Evolutionary conservation across 2,329 filamentous ascomycete species (phyloP).

Genomic region (Ophiostoma novo-ulmi): DNA sequence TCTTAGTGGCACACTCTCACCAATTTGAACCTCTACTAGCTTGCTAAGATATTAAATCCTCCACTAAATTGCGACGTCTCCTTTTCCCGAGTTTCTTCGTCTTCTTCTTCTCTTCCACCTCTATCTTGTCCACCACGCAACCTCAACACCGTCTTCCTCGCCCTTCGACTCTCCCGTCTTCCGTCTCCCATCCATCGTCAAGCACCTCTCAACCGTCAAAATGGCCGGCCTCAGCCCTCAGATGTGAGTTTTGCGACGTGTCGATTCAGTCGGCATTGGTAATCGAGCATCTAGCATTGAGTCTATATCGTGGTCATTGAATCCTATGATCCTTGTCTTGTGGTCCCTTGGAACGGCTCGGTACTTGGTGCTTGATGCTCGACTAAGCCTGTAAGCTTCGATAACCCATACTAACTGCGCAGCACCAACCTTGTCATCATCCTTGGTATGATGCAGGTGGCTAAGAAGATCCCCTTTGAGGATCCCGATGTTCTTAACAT

Average conservation of each 20-base stretch:
- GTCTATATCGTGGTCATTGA: not conserved
- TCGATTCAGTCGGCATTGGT: not conserved
- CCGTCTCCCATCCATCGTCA: not conserved
- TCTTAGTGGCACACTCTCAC: constrained; percentile 1
- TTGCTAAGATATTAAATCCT: not conserved
- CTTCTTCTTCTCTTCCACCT: not conserved
- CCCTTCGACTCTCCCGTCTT: not conserved
- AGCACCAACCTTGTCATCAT: constrained; percentile 93
- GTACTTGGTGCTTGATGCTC: not conserved
- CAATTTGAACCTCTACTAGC: not conserved
- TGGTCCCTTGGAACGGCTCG: not conserved
- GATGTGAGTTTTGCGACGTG: constrained; percentile 46
- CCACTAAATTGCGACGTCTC: constrained; percentile 14
- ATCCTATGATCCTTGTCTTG: not conserved
- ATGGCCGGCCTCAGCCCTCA: constrained; percentile 61
- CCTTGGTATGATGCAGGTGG: constrained; percentile 96
- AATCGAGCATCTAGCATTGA: not conserved
- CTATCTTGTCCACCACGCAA: not conserved
- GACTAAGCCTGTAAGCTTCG: not conserved
- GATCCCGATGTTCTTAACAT: constrained; percentile 60
- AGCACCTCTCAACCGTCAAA: constrained; percentile 32
- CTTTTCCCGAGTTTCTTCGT: constrained; percentile 10
- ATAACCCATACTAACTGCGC: constrained; percentile 26
- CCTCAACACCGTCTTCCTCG: not conserved
- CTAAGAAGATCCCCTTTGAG: constrained; percentile 92